phyloP scores from a whole-genome alignment of 441 rosid species.

The Populus tomentosa region DNA sequence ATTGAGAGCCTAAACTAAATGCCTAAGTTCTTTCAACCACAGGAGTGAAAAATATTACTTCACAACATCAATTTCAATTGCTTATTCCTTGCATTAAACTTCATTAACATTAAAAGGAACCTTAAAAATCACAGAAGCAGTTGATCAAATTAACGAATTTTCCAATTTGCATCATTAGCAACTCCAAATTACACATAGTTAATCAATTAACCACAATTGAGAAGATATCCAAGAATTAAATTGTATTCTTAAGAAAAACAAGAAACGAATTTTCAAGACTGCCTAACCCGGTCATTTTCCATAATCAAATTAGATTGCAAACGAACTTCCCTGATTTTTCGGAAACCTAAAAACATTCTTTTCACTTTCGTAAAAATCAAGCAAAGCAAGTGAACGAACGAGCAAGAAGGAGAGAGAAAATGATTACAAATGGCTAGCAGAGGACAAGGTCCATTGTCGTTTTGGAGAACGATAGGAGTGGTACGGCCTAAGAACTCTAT shows the following conservation, averaged over 20 bases:
- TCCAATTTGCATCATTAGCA: background rate
- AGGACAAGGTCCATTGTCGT: slow-evolving; percentile 99
- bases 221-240: background rate
- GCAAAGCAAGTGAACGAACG: slow-evolving; percentile 6
- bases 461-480: slow-evolving; percentile 90
- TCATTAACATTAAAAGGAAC: background rate
- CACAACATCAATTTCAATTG: background rate
- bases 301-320: background rate
- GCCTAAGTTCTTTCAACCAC: background rate
- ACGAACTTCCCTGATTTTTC: background rate
- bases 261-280: background rate
- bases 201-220: background rate
- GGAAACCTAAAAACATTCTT: background rate
- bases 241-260: background rate
- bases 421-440: slow-evolving; percentile 90
- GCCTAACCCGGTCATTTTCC: background rate
- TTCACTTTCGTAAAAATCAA: background rate
- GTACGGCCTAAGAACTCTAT: slow-evolving; percentile 79
- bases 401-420: slow-evolving; percentile 29
- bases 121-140: background rate
- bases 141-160: background rate
- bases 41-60: background rate
- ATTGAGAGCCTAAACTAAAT: background rate
- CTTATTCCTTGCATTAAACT: background rate
- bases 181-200: background rate